Conservation (phyloP, 768 basidiomycete genomes). For the Rubroboletus pulcherrimus region DNA sequence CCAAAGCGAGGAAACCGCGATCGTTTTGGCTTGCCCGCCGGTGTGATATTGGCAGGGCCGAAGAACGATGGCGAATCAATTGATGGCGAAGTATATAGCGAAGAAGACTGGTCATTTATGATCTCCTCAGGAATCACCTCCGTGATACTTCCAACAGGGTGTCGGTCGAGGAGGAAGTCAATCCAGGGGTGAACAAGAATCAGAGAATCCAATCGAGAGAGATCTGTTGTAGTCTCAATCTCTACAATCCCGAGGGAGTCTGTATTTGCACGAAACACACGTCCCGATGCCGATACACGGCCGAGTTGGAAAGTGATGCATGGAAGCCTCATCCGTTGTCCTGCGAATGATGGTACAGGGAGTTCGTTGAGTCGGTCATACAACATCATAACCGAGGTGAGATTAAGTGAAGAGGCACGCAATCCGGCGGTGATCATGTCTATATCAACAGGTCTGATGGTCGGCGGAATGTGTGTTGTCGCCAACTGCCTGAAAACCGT, state of each 20-base stretch:
- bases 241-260: neutral
- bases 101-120: neutral
- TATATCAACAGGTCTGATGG: neutral
- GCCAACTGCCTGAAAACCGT: neutral
- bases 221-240: neutral
- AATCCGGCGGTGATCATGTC: neutral
- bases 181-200: neutral
- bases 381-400: neutral
- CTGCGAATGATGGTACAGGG: neutral
- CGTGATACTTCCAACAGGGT: neutral
- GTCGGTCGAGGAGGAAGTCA: neutral
- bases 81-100: no score
- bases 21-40: neutral
- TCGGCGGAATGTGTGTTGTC: neutral
- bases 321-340: constrained; percentile 5
- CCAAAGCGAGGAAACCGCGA: neutral
- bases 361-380: constrained; percentile 1
- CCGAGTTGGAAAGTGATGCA: constrained; percentile 6
- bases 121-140: neutral
- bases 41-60: neutral
- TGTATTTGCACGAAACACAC: neutral
- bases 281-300: neutral
- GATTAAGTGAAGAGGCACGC: neutral
- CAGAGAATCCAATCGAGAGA: neutral
- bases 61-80: neutral